Evolutionary conservation across 163 green algal species (phyloP).

Genomic region (Chloromonas sp.): DNA sequence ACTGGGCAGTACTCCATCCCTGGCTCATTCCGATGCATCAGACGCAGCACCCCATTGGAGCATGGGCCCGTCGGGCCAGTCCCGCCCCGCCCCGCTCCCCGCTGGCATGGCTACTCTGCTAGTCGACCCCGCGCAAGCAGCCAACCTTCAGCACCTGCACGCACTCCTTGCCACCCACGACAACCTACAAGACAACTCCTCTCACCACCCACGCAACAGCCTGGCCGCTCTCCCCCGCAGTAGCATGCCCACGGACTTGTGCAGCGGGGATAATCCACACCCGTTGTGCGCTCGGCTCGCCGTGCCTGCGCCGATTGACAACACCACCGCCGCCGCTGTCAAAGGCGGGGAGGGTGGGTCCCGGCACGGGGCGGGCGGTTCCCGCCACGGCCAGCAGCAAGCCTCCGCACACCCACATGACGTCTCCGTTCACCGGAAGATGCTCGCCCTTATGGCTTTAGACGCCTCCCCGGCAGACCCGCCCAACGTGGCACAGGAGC

Average conservation of each 20-base stretch:
- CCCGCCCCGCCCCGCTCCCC: background rate
- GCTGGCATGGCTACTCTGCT: conserved; percentile 9
- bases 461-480: background rate
- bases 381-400: too few relatives aligned
- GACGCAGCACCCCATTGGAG: too few relatives aligned
- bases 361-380: too few relatives aligned
- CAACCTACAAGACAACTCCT: background rate
- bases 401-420: background rate
- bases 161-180: background rate
- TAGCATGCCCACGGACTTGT: background rate
- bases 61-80: too few relatives aligned
- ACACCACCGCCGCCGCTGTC: too few relatives aligned
- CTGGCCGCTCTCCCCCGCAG: background rate
- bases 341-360: too few relatives aligned
- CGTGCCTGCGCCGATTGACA: too few relatives aligned
- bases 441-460: conserved; percentile 33
- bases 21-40: too few relatives aligned
- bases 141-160: background rate
- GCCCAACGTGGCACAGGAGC: too few relatives aligned
- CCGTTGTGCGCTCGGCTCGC: too few relatives aligned
- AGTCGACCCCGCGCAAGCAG: conserved; percentile 1
- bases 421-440: conserved; percentile 28
- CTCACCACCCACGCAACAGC: background rate
- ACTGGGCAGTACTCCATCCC: too few relatives aligned
- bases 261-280: too few relatives aligned